phyloP scores from a whole-genome alignment of 352 stramenopile species.

The Globisporangium cystogenes region DNA sequence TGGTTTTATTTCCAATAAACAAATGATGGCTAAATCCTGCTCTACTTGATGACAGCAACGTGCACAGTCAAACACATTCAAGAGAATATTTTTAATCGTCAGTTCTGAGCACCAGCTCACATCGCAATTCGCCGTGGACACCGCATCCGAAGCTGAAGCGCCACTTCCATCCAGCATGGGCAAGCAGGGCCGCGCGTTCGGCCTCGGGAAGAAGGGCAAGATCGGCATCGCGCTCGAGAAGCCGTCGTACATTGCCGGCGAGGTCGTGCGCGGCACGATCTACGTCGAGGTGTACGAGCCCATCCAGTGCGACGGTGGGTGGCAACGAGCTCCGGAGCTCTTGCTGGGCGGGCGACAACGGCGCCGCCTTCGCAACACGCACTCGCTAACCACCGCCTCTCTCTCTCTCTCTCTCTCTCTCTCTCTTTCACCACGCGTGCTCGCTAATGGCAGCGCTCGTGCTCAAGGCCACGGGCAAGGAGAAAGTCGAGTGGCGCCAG shows the following conservation, averaged over 20 bases:
- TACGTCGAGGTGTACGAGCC: conserved; percentile 43
- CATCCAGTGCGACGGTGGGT: conserved; percentile 58
- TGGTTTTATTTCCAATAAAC: no score
- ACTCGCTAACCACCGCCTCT: neutral
- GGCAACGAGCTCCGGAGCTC: no score
- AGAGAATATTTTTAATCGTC: no score
- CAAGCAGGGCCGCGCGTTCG: conserved; percentile 40
- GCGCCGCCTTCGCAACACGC: no score
- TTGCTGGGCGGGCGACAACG: no score
- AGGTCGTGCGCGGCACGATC: conserved; percentile 51
- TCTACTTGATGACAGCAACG: no score
- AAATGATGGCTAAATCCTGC: no score
- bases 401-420: neutral
- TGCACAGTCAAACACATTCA: no score
- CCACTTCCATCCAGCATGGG: conserved; percentile 41
- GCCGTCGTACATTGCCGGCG: conserved; percentile 49
- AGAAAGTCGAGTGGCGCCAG: conserved; percentile 54
- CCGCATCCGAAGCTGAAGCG: no score
- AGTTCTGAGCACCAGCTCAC: no score
- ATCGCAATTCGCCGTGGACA: neutral
- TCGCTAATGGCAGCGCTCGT: conserved; percentile 32
- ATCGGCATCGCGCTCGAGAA: conserved; percentile 51
- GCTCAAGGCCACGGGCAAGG: conserved; percentile 57
- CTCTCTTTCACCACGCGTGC: no score
- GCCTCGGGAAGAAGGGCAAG: conserved; percentile 56